Conservation (phyloP, 768 basidiomycete genomes). For the Termitomyces titanicus region DNA sequence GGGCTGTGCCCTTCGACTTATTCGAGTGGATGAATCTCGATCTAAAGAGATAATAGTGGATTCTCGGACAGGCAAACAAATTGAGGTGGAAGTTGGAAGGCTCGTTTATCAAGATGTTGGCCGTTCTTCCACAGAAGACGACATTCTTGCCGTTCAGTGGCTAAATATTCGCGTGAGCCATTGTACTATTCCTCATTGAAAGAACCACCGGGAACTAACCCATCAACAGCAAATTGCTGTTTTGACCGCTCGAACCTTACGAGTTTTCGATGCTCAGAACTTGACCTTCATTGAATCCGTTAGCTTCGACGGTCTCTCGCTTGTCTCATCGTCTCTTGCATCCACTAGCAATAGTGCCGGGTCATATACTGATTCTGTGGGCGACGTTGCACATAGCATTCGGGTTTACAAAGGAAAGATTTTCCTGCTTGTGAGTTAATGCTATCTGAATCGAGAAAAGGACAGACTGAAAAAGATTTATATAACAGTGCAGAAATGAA, state of each 20-base stretch:
- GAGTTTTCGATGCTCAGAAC: slow-evolving; percentile 65
- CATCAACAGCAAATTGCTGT: slow-evolving; percentile 62
- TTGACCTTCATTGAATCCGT: slow-evolving; percentile 60
- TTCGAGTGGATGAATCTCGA: slow-evolving; percentile 63
- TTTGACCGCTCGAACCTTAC: slow-evolving; percentile 53
- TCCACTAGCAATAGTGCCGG: slow-evolving; percentile 43
- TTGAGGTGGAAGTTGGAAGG: slow-evolving; percentile 57
- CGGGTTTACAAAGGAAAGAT: slow-evolving; percentile 86
- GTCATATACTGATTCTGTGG: slow-evolving; percentile 45
- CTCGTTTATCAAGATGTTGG: slow-evolving; percentile 61
- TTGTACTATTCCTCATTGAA: slow-evolving; percentile 13
- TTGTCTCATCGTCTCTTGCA: slow-evolving; percentile 52
- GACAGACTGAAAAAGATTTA: slow-evolving; percentile 5
- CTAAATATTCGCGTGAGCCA: slow-evolving; percentile 79
- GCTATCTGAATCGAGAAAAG: neutral
- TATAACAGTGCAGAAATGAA: slow-evolving; percentile 53
- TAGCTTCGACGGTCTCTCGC: slow-evolving; percentile 49
- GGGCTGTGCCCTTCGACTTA: slow-evolving; percentile 64
- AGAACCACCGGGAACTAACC: slow-evolving; percentile 1
- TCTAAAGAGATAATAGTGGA: slow-evolving; percentile 46
- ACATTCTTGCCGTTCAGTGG: slow-evolving; percentile 81
- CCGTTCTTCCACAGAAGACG: slow-evolving; percentile 56
- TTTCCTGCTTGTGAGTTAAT: slow-evolving; percentile 75
- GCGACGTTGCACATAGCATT: slow-evolving; percentile 66
- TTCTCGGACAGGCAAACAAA: slow-evolving; percentile 56